Evolutionary conservation across 176 grass and related monocot genomes (phyloP).

Genomic region (Juncus effusus): DNA sequence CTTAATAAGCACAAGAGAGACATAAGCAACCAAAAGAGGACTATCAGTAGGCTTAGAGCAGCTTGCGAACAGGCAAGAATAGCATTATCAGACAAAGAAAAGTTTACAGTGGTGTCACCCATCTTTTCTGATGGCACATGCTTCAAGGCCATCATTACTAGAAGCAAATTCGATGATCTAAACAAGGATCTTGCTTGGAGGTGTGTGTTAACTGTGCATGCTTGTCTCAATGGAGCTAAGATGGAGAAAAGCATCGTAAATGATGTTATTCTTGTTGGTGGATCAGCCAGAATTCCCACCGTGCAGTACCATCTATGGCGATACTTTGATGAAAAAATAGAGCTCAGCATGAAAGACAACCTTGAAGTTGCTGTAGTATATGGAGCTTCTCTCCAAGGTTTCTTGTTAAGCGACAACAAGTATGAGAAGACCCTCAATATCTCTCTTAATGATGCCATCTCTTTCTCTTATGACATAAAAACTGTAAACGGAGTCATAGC

Average conservation of each 20-base stretch:
- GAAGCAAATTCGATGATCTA: not conserved
- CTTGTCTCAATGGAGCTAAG: constrained; percentile 21
- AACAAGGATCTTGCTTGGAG: constrained; percentile 19
- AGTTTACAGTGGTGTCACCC: not conserved
- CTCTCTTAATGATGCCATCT: too few species aligned
- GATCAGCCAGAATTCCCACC: constrained; percentile 14
- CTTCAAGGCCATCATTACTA: constrained; percentile 16
- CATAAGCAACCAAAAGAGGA: constrained; percentile 23
- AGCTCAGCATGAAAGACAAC: constrained; percentile 28
- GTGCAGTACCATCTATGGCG: not conserved
- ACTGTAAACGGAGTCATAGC: too few species aligned
- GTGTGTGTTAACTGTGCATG: constrained; percentile 22
- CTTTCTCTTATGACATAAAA: too few species aligned
- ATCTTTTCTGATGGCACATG: not conserved
- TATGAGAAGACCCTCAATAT: not conserved
- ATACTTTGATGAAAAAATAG: constrained; percentile 20
- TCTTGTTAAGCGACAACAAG: not conserved
- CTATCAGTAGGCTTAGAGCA: constrained; percentile 5
- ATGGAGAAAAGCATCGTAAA: constrained; percentile 22
- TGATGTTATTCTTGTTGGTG: constrained; percentile 23
- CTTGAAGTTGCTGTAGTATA: constrained; percentile 25
- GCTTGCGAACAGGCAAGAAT: constrained; percentile 34
- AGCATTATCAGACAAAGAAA: constrained; percentile 5
- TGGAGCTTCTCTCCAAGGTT: constrained; percentile 23
- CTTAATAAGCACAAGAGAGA: constrained; percentile 33